Conservation (phyloP, 2,329 filamentous ascomycete species). For the Diplodia mutila region DNA sequence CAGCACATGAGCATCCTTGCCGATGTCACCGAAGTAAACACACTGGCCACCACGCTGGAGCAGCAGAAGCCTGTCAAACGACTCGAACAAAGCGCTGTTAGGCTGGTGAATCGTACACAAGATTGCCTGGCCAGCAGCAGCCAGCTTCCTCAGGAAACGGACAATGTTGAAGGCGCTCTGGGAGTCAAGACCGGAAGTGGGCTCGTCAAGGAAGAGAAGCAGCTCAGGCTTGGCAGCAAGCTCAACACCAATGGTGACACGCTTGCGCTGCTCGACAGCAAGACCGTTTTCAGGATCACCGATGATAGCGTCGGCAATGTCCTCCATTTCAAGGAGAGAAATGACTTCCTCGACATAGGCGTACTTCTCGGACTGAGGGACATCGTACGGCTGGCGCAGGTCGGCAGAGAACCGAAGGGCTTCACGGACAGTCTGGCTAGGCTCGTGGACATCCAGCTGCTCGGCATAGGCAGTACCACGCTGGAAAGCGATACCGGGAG, state of each 20-base stretch:
- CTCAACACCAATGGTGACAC: slow-evolving; percentile 66
- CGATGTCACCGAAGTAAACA: slow-evolving; percentile 86
- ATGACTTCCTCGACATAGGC: slow-evolving; percentile 69
- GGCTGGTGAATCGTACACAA: slow-evolving; percentile 92
- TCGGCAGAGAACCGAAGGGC: slow-evolving; percentile 69
- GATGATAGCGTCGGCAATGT: slow-evolving; percentile 68
- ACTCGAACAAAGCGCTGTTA: slow-evolving; percentile 82
- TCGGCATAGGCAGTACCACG: slow-evolving; percentile 67
- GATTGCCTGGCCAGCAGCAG: slow-evolving; percentile 81
- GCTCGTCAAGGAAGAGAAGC: slow-evolving; percentile 78
- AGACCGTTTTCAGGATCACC: slow-evolving; percentile 63
- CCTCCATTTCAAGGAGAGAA: slow-evolving; percentile 66
- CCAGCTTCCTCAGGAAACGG: slow-evolving; percentile 75
- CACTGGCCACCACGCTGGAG: slow-evolving; percentile 77
- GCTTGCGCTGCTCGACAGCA: slow-evolving; percentile 69
- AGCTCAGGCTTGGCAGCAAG: slow-evolving; percentile 69
- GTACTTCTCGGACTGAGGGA: slow-evolving; percentile 63
- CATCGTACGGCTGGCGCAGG: slow-evolving; percentile 63
- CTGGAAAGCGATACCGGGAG: slow-evolving; percentile 64
- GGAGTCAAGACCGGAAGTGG: slow-evolving; percentile 73
- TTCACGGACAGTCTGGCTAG: slow-evolving; percentile 66
- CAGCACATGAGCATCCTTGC: slow-evolving; percentile 72
- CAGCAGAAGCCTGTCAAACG: slow-evolving; percentile 81
- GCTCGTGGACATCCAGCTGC: slow-evolving; percentile 67
- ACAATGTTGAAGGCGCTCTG: slow-evolving; percentile 78